Evolutionary conservation across 176 grass and related monocot genomes (phyloP).

Genomic region (Oryza longistaminata): DNA sequence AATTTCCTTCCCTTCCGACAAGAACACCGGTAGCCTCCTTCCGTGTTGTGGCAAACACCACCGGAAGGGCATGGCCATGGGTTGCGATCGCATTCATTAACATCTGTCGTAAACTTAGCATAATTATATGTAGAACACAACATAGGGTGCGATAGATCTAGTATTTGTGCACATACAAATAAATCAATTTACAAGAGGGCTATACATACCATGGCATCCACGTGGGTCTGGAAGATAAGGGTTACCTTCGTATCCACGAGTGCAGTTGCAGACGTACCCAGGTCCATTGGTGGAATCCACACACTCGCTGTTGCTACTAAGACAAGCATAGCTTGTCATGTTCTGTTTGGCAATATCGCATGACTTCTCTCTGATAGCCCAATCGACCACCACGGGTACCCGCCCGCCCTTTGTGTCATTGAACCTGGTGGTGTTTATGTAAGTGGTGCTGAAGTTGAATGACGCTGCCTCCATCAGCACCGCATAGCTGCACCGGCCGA

Average conservation of each 20-base stretch:
- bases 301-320: background rate
- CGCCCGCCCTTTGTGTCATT: background rate
- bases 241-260: constrained; percentile 30
- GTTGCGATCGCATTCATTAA: constrained; percentile 12
- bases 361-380: background rate
- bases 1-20: constrained; percentile 20
- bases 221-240: background rate
- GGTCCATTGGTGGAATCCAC: background rate
- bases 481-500: constrained; percentile 2
- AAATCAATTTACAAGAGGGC: too few relatives aligned
- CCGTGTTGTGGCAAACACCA: background rate
- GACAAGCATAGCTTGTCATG: background rate
- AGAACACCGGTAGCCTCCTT: constrained; percentile 10
- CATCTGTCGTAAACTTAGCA: background rate
- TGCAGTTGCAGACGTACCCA: constrained; percentile 30
- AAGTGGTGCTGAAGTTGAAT: constrained; percentile 9
- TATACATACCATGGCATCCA: too few relatives aligned
- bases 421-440: constrained; percentile 15
- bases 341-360: background rate
- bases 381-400: background rate
- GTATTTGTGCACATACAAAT: too few relatives aligned
- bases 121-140: background rate
- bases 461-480: background rate
- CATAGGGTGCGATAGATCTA: too few relatives aligned
- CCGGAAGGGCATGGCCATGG: constrained; percentile 43